Evolutionary conservation across 2,329 filamentous ascomycete genomes (phyloP).

Genomic region (Colletotrichum chrysophilum): DNA sequence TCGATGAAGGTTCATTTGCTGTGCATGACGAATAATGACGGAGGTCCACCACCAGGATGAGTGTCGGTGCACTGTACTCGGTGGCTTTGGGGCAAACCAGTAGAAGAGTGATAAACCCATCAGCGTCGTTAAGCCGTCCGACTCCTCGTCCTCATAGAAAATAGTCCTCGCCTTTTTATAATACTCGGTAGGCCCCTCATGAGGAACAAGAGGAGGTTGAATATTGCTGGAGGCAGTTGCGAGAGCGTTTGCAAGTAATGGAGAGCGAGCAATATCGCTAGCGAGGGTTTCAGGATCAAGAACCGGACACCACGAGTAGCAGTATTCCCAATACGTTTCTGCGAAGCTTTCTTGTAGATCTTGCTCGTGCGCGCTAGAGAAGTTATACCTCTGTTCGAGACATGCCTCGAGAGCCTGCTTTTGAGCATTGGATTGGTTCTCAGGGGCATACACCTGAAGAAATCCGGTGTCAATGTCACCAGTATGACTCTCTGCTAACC

Average conservation of each 20-base stretch:
- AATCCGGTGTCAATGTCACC: constrained; percentile 39
- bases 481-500: constrained; percentile 27
- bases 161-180: constrained; percentile 43
- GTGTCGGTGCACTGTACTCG: constrained; percentile 41
- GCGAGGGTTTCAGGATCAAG: constrained; percentile 35
- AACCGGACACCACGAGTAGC: constrained; percentile 47
- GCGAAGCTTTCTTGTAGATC: constrained; percentile 43
- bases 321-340: constrained; percentile 48
- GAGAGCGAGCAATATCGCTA: constrained; percentile 35
- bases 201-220: constrained; percentile 43
- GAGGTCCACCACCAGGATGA: constrained; percentile 52
- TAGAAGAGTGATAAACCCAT: constrained; percentile 45
- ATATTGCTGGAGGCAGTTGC: constrained; percentile 45
- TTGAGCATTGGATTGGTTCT: constrained; percentile 34
- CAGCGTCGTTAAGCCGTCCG: constrained; percentile 37
- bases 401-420: constrained; percentile 32
- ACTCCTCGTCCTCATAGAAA: constrained; percentile 45
- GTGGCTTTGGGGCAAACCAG: constrained; percentile 47
- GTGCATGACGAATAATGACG: constrained; percentile 45
- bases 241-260: constrained; percentile 40
- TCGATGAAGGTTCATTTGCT: constrained; percentile 48
- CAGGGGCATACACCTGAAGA: constrained; percentile 36
- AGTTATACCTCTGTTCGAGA: constrained; percentile 25
- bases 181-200: constrained; percentile 41
- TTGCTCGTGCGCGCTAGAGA: constrained; percentile 24